Conservation (phyloP, 768 basidiomycete species). For the Mrakia hoshinonis region DNA sequence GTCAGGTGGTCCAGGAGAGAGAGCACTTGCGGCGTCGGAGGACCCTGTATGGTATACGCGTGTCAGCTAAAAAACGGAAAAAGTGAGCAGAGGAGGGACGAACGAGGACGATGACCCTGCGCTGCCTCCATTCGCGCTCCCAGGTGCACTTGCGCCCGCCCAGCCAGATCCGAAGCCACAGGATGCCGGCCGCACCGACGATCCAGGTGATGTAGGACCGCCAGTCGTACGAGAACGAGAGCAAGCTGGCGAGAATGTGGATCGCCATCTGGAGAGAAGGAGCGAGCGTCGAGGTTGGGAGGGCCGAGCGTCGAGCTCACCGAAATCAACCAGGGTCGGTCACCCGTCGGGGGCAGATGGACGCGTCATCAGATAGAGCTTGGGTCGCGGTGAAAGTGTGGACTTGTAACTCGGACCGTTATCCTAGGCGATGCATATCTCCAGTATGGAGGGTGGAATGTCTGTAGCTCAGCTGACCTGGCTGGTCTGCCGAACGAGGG, state of each 20-base stretch:
- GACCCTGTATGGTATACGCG: background rate
- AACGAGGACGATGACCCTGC: conserved; percentile 28
- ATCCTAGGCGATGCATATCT: too few relatives aligned
- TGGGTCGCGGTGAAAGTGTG: too few relatives aligned
- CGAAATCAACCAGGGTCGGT: background rate
- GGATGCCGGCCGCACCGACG: background rate
- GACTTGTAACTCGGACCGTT: too few relatives aligned
- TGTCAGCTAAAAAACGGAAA: background rate
- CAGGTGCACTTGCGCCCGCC: conserved; percentile 21
- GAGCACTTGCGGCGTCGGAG: conserved; percentile 26
- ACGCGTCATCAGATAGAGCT: too few relatives aligned
- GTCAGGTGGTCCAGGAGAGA: conserved; percentile 25
- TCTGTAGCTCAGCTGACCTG: too few relatives aligned
- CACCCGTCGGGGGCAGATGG: too few relatives aligned
- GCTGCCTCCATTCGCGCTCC: conserved; percentile 24
- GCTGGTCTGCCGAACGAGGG: too few relatives aligned
- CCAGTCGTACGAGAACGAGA: background rate
- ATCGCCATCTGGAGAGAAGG: conserved; percentile 2
- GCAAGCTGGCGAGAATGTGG: conserved; percentile 1
- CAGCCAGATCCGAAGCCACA: conserved; percentile 16
- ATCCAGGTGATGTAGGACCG: background rate
- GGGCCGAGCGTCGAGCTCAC: background rate
- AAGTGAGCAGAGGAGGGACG: background rate
- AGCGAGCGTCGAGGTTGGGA: background rate
- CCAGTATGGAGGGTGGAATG: too few relatives aligned